Base-by-base conservation (phyloP, 768 basidiomycete species). In the Lactifluus pinguis region DNA sequence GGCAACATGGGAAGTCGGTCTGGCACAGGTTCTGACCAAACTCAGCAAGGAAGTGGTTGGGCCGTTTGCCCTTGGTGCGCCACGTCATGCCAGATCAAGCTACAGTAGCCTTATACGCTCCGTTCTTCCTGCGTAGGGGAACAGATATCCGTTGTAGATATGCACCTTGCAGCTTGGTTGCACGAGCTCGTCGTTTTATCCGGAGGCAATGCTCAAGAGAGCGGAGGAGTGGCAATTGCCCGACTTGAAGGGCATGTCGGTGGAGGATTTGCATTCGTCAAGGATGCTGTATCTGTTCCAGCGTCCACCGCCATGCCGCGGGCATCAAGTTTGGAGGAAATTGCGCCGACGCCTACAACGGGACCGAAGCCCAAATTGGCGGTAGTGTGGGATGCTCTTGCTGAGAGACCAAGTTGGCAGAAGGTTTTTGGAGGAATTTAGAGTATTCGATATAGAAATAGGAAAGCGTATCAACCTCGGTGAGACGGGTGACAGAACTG, bases 91-190 rank as follows among this genome's bases (percentile, higher is more conserved):
- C 9, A 17, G 19, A 53, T 44, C 15, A 45, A n/a, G 14, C 14
- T 1, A 15, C 15, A 32, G 36, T 48, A 9, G 30, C 19, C 19
- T 61, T 17, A 45, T 17, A 44, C n/a, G 21, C 51, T 19, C 36
- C n/a, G 8, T 9, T 45, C 51, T 14, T 48, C 30, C n/a, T 13
- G n/a, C 19, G 9, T 38, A 89, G 92, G 92, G 17, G 91, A 94
- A 67, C 90, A 94, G 64, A 71, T 92, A 66, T 90, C 86, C 6
- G 73, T 91, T 50, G 88, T 86, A 14, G 92, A 94, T 69, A 74
- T 92, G 57, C 91, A 92, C 68, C 79, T 92, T 19, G 84, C 82
- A 9, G 83, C 82, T 30, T 95, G 89, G 90, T 69, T 93, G 36
- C 73, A 81, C 10, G 79, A 83, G 30, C 65, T 92, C 4, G 80